These are phyloP conservation scores for Peronospora destructor DNA, from an alignment of 352 stramenopile species.

Conservation along the genomic window DNA sequence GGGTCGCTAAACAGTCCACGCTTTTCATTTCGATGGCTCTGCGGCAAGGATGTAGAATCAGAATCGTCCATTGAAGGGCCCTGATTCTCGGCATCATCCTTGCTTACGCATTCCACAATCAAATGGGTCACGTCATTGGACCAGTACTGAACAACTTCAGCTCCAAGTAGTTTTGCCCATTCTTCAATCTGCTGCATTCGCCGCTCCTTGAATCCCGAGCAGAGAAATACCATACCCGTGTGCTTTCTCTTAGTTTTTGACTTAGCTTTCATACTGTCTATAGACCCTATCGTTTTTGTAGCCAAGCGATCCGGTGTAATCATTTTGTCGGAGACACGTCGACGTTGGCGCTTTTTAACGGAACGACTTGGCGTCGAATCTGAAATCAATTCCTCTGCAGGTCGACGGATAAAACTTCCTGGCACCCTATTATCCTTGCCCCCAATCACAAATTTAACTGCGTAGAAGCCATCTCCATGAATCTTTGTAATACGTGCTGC, in stretches of 20 bases:
- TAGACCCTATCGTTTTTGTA: slow-evolving; percentile 10
- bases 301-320: slow-evolving; percentile 9
- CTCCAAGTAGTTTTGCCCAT: slow-evolving; percentile 36
- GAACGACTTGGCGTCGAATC: slow-evolving; percentile 37
- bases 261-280: slow-evolving; percentile 10
- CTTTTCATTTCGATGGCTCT: slow-evolving; percentile 27
- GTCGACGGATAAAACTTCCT: slow-evolving; percentile 34
- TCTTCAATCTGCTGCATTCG: slow-evolving; percentile 37
- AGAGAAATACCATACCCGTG: slow-evolving; percentile 47
- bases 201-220: slow-evolving; percentile 46
- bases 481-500: slow-evolving; percentile 69
- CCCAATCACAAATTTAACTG: slow-evolving; percentile 56
- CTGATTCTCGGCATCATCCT: slow-evolving; percentile 27
- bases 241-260: slow-evolving; percentile 21
- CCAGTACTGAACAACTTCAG: slow-evolving; percentile 47
- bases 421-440: slow-evolving; percentile 29
- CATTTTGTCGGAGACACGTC: slow-evolving; percentile 12
- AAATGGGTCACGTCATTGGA: slow-evolving; percentile 67
- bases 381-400: slow-evolving; percentile 31
- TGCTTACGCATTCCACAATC: slow-evolving; percentile 71
- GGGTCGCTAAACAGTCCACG: slow-evolving; percentile 40
- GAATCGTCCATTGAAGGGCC: slow-evolving; percentile 18
- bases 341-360: slow-evolving; percentile 28
- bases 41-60: slow-evolving; percentile 14
- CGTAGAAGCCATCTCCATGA: slow-evolving; percentile 49